phyloP scores from a whole-genome alignment of 345 rosid genomes.

The Rhizophora apiculata region DNA sequence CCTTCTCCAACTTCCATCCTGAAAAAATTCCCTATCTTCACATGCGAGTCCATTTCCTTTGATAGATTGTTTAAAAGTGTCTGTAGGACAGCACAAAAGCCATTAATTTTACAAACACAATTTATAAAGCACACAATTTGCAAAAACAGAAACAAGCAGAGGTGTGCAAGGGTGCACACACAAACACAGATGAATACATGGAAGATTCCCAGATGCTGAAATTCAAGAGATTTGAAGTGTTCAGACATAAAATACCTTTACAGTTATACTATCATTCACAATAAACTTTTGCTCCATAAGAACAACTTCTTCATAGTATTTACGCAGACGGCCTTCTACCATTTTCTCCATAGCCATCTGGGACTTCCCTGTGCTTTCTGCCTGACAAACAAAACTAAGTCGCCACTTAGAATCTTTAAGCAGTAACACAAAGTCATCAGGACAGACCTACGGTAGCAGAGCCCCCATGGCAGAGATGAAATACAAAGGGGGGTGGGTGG shows the following conservation, averaged over 20 bases:
- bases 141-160: neutral
- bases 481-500: neutral
- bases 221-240: neutral
- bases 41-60: slow-evolving; percentile 73
- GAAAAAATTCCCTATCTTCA: slow-evolving; percentile 70
- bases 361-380: slow-evolving; percentile 76
- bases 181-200: neutral
- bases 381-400: slow-evolving; percentile 50
- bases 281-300: slow-evolving; percentile 86
- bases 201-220: too few relatives aligned
- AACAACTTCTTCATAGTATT: slow-evolving; percentile 89
- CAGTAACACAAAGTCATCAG: slow-evolving; percentile 1
- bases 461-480: neutral
- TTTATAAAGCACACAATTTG: neutral
- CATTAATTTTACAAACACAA: slow-evolving; percentile 3
- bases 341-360: slow-evolving; percentile 83
- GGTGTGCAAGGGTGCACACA: neutral
- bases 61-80: slow-evolving; percentile 60
- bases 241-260: slow-evolving; percentile 48
- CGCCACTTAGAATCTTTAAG: slow-evolving; percentile 5
- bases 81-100: slow-evolving; percentile 33
- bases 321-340: slow-evolving; percentile 95
- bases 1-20: slow-evolving; percentile 99
- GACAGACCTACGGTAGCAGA: too few relatives aligned
- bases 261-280: slow-evolving; percentile 58